Base-by-base conservation (phyloP, 2,329 filamentous ascomycete genomes). In the Penicillium sp. region DNA sequence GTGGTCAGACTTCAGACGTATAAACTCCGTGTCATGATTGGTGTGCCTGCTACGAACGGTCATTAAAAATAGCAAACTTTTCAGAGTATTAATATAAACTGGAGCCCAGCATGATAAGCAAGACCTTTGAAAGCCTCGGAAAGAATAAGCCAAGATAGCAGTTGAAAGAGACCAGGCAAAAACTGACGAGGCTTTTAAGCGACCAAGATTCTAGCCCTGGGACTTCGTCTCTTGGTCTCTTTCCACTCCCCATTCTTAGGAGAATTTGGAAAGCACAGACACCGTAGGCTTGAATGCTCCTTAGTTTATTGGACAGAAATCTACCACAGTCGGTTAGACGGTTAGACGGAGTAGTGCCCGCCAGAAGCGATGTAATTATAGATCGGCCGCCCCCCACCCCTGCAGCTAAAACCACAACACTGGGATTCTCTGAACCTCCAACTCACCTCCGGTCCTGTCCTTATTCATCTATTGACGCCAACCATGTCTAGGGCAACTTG, bases 391-490 rank as follows among this genome's bases (percentile, higher is more conserved):
- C 56, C 55, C 55, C 54, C 62, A 58, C 58, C 63, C 63, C 66
- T 69, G 65, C 63, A 69, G 63, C 62, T 63, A 68, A 67, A 69
- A 67, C 69, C 67, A 68, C 62, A 64, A 50, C 60, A 60, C 62
- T 60, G 67, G 67, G 59, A 60, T 65, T 57, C 55, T 59, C 53
- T 55, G 52, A 60, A 61, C 56, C 49, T 60, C 59, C 55, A 44
- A 54, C 57, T 51, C 37, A 18, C 35, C 46, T 50, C 49, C 37
- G 45, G 47, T 38, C 29, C 56, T 48, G 46, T 46, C 52, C 52
- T 52, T 42, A 44, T 47, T 37, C 42, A 53, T 54, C 38, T 35
- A 50, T 47, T 40, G 44, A 52, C 42, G 31, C 42, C 50, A 46
- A 53, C 13, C 7, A 60, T 57, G 53, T n/a, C 46, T 29, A 13